These are phyloP conservation scores for Knoxia roxburghii DNA, from an alignment of 257 asterid species.

Conservation along the genomic window DNA sequence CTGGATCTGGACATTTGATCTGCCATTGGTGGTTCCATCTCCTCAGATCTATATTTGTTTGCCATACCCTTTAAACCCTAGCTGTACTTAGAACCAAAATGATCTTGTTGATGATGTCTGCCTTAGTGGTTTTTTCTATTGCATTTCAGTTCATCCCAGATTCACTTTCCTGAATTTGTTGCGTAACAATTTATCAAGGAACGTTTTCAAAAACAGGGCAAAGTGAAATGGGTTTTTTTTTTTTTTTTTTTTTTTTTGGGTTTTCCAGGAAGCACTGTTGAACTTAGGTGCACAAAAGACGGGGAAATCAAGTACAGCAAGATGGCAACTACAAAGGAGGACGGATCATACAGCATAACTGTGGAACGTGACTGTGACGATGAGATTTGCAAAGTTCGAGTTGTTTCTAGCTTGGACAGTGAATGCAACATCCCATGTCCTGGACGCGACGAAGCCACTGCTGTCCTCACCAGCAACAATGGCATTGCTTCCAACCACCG, in stretches of 20 bases:
- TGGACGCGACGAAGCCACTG: conserved; percentile 78
- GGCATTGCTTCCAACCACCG: conserved; percentile 55
- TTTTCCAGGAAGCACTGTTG: conserved; percentile 44
- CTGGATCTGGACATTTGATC: background rate
- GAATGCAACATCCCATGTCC: conserved; percentile 35
- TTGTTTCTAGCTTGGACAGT: conserved; percentile 44
- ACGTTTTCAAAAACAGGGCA: too few species aligned
- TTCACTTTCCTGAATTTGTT: too few species aligned
- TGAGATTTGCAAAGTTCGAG: conserved; percentile 49
- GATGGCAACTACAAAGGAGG: conserved; percentile 30
- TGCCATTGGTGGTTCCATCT: background rate
- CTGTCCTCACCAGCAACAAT: conserved; percentile 62
- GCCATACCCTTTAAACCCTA: background rate
- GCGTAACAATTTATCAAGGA: too few species aligned
- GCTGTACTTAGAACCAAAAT: background rate
- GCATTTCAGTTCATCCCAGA: too few species aligned
- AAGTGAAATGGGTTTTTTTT: background rate
- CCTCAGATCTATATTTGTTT: background rate
- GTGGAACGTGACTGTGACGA: conserved; percentile 58
- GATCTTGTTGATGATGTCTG: background rate
- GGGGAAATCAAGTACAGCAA: conserved; percentile 26
- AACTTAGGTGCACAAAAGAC: conserved; percentile 50
- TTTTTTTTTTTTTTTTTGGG: background rate
- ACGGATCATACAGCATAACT: conserved; percentile 45
- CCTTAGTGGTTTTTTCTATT: too few species aligned